Percentiles rank a stretch among this genome's conserved stretches.
Conservation (phyloP, 169 alveolate species). For the Plasmodium inui region DNA sequence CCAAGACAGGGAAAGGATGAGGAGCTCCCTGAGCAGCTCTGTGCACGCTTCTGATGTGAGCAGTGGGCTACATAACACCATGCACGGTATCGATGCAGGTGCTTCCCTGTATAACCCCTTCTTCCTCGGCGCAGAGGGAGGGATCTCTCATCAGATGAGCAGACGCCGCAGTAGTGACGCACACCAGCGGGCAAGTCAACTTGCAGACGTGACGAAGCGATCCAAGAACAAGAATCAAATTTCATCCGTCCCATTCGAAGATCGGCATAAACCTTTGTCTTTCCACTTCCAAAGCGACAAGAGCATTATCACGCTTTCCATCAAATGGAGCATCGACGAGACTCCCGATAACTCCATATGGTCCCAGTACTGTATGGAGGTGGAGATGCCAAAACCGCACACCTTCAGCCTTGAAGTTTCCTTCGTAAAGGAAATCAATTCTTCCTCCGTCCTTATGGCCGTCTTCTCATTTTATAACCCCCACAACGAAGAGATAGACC, state of each 20-base stretch:
- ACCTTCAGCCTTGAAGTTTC: constrained; percentile 37
- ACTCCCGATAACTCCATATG: constrained; percentile 40
- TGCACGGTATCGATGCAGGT: background rate
- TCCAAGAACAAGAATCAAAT: background rate
- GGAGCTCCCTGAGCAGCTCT: background rate
- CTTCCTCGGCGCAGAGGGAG: background rate
- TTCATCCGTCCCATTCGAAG: background rate
- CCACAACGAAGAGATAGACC: constrained; percentile 43
- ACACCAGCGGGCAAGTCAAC: background rate
- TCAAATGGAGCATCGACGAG: constrained; percentile 55
- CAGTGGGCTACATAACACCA: background rate
- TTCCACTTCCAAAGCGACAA: constrained; percentile 28
- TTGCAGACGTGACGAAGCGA: background rate
- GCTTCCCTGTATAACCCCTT: background rate
- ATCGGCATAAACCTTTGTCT: background rate
- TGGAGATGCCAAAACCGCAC: constrained; percentile 37
- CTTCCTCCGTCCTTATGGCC: constrained; percentile 38
- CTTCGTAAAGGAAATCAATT: constrained; percentile 64
- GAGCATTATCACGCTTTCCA: constrained; percentile 39
- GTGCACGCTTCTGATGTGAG: background rate
- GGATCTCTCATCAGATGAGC: background rate
- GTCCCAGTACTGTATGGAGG: constrained; percentile 58
- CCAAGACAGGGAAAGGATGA: background rate
- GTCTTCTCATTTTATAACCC: constrained; percentile 37
- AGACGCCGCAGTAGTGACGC: background rate